Base-by-base conservation (phyloP, 176 grass and related monocot species). In the Cenchrus fungigraminus region DNA sequence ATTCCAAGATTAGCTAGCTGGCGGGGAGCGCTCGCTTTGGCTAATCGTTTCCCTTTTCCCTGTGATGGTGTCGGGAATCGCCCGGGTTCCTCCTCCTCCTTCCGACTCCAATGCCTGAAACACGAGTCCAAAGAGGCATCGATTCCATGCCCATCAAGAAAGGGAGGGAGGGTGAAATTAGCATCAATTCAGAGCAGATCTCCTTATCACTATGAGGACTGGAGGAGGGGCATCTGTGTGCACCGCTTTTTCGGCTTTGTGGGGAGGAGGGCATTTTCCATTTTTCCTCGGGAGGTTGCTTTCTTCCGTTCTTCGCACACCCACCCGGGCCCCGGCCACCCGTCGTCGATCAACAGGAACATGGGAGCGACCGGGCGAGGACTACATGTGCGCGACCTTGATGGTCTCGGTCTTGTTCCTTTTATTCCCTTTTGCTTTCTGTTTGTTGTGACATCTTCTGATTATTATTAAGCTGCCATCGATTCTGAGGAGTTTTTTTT, bases 51-150 rank as follows among this genome's bases (percentile, higher is more conserved):
- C 50, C 8, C 43, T 45, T 43, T 1, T 43, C n/a, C 67, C 19
- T 47, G 73, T 11, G 47, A 50, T 74, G 40, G 51, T 71, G 71
- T 73, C 78, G 67, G 40, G 74, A 90, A 90, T 83, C 77, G 49
- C 32, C 69, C 19, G 3, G 10, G 32, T 62, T 76, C 70, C 61
- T 75, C 51, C 52, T 50, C 8, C 54, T 20, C 12, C n/a, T 8
- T 1, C 54, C 34, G 3, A 34, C 22, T 53, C 53, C 53, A 55
- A 64, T 32, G 78, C 65, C 47, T 65, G 88, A 90, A 82, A 78
- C 83, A 77, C 64, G 66, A 51, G 68, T 46, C 29, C 74, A 6
- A 25, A 65, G 4, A 13, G 32, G 57, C 58, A 73, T 67, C 71
- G 22, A 20, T 59, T 78, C n/a, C 67, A 17, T n/a, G 17, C 7